Percentiles rank a stretch among this genome's conserved stretches.
Conservation (phyloP, 495 filamentous ascomycete genomes). For the Sordaria brevicollis region DNA sequence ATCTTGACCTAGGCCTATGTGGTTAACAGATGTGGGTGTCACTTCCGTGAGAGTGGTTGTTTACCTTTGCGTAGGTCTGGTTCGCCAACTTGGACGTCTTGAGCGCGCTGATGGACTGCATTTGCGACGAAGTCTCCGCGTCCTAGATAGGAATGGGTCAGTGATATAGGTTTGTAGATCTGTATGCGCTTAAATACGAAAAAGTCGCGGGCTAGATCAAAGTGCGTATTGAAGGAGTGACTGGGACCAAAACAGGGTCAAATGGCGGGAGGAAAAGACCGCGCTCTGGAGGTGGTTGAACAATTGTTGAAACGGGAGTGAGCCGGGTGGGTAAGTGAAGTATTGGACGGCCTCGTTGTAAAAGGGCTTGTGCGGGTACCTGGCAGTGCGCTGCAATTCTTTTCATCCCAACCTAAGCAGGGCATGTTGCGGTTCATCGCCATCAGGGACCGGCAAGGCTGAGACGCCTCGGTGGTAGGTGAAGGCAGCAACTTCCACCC, state of each 20-base stretch:
- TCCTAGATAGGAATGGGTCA: neutral
- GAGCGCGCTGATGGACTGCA: slow-evolving; percentile 34
- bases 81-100: slow-evolving; percentile 39
- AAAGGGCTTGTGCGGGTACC: neutral
- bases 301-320: neutral
- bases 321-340: neutral
- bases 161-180: neutral
- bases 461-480: neutral
- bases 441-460: neutral
- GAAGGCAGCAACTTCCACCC: neutral
- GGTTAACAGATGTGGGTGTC: neutral
- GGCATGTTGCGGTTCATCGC: neutral
- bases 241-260: neutral
- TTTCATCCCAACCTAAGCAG: neutral
- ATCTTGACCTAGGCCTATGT: slow-evolving; percentile 25
- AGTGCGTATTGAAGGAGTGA: neutral
- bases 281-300: neutral
- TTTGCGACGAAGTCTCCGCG: slow-evolving; percentile 13
- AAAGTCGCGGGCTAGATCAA: neutral
- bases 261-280: neutral
- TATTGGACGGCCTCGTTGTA: neutral
- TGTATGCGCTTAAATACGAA: neutral
- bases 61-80: slow-evolving; percentile 36
- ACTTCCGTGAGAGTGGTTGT: slow-evolving; percentile 27
- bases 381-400: neutral